These are phyloP conservation scores for Physcomitrium patens DNA, from an alignment of 225 moss, liverwort and hornwort species.

Conservation along the genomic window DNA sequence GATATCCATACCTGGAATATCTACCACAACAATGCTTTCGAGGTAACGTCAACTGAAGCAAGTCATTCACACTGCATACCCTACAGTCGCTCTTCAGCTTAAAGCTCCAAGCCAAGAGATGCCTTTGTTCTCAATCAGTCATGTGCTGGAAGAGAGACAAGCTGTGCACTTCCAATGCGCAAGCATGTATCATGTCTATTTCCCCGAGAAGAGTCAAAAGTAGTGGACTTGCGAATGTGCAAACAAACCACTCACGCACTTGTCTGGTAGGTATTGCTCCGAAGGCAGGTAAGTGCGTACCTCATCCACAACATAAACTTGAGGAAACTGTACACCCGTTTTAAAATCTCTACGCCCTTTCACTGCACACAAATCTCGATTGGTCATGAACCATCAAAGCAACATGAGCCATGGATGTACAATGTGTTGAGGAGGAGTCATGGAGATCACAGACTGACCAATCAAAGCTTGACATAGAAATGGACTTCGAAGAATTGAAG, in stretches of 20 bases:
- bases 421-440: too few relatives aligned
- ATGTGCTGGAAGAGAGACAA: neutral
- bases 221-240: conserved; percentile 4
- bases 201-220: neutral
- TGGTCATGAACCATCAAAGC: too few relatives aligned
- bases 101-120: neutral
- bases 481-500: too few relatives aligned
- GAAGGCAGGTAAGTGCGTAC: too few relatives aligned
- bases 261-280: too few relatives aligned
- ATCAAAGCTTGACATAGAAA: too few relatives aligned
- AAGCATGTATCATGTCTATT: conserved; percentile 6
- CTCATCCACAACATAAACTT: too few relatives aligned
- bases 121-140: conserved; percentile 2
- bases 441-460: too few relatives aligned
- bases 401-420: too few relatives aligned
- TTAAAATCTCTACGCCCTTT: too few relatives aligned
- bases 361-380: too few relatives aligned
- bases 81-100: neutral
- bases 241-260: neutral
- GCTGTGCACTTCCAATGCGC: neutral
- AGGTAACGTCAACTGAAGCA: neutral
- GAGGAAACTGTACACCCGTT: too few relatives aligned
- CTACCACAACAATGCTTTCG: conserved; percentile 4
- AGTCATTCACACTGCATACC: neutral
- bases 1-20: conserved; percentile 36